Base-by-base conservation (phyloP, 495 filamentous ascomycete genomes). In the Hypoxylon cercidicola region DNA sequence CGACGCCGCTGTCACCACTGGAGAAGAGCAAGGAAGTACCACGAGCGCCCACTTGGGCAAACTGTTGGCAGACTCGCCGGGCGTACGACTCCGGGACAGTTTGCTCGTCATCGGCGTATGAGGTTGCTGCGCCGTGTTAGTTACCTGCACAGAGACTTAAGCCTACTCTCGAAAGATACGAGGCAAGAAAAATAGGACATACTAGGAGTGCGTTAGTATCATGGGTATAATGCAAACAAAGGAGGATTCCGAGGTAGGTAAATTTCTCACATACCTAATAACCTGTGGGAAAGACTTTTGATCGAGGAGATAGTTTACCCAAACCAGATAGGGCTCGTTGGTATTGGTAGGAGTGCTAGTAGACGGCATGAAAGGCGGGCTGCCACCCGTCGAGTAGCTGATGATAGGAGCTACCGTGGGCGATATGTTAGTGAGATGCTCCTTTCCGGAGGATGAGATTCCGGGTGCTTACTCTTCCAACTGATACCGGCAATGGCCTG, bases 101-200 rank as follows among this genome's bases (percentile, higher is more conserved):
- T 77, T 93, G 77, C 72, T 96, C 92, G 45, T 93, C 85, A 64
- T 94, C 91, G 39, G 90, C 90, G 72, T 95, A 96, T 0, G 88
- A 92, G 41, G 87, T 92, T 34, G 89, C 64, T 67, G 12, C 12
- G 8, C 1, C 10, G 23, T 37, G 43, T 67, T 45, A 67, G 58
- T 40, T 19, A 57, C 16, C 9, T 25, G 11, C 19, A 2, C 30
- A 35, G 25, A 12, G n/a, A n/a, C 16, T n/a, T 21, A 32, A 12
- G 1, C 10, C 32, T 34, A 34, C 30, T 3, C 16, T 2, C 13
- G 4, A 19, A 28, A 18, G 40, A 20, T 5, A 16, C 8, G 52
- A 15, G 21, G 25, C 34, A 9, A 19, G 1, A 7, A 37, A 19
- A 47, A 51, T 39, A 32, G n/a, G 13, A 67, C 64, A 58, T 67